Evolutionary conservation across 2,329 filamentous ascomycete genomes (phyloP).

Genomic region (Alternaria infectoria): DNA sequence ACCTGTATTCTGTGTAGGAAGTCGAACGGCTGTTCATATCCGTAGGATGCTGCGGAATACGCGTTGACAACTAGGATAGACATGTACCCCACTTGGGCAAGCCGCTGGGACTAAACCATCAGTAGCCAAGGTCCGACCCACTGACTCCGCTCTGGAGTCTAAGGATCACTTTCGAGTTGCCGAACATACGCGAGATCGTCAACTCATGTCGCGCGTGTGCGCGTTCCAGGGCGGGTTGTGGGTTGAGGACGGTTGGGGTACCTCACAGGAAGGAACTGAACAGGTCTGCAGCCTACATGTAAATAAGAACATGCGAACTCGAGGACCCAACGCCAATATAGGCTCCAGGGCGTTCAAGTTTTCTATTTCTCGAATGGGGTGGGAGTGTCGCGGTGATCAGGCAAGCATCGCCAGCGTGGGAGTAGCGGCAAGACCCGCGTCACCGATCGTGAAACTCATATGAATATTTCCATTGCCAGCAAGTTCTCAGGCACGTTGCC

Average conservation of each 20-base stretch:
- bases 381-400: neutral
- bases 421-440: neutral
- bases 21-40: conserved; percentile 26
- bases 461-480: too few relatives aligned
- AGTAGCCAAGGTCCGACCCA: neutral
- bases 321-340: too few relatives aligned
- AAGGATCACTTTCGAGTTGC: neutral
- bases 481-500: too few relatives aligned
- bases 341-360: too few relatives aligned
- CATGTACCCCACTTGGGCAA: conserved; percentile 21
- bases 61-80: conserved; percentile 7
- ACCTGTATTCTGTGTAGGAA: neutral
- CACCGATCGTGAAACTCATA: neutral
- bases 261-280: too few relatives aligned
- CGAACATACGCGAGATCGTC: neutral
- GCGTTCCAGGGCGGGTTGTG: neutral
- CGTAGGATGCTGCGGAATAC: conserved; percentile 4
- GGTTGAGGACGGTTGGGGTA: too few relatives aligned
- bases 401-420: neutral
- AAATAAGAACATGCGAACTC: too few relatives aligned
- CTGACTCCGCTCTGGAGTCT: neutral
- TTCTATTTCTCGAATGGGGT: too few relatives aligned
- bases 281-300: neutral
- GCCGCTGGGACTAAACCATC: neutral
- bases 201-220: neutral